Percentiles rank a stretch among this genome's conserved stretches.
phyloP scores from a whole-genome alignment of 2,329 filamentous ascomycete species.

The Ascochyta fabae region DNA sequence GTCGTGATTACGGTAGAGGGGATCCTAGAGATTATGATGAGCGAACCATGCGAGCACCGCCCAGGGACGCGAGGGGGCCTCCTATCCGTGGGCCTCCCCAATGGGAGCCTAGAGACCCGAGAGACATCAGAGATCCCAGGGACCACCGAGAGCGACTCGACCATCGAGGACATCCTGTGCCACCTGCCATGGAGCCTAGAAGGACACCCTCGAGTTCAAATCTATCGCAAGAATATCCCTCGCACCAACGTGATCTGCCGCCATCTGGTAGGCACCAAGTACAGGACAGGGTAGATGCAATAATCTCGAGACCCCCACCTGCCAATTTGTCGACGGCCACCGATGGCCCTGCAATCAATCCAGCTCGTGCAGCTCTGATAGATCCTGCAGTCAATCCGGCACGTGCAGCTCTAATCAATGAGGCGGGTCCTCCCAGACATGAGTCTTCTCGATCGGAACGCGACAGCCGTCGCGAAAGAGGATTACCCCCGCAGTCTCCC shows the following conservation, averaged over 20 bases:
- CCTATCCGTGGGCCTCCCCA: slow-evolving; percentile 28
- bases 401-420: slow-evolving; percentile 52
- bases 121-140: slow-evolving; percentile 37
- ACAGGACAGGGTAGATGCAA: slow-evolving; percentile 31
- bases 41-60: slow-evolving; percentile 41
- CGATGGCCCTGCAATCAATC: slow-evolving; percentile 47
- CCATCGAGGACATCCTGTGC: slow-evolving; percentile 33
- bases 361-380: slow-evolving; percentile 54
- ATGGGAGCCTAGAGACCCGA: slow-evolving; percentile 38
- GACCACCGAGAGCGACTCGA: slow-evolving; percentile 43
- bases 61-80: slow-evolving; percentile 36
- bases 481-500: slow-evolving; percentile 39
- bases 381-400: slow-evolving; percentile 50
- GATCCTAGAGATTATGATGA: slow-evolving; percentile 48
- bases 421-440: slow-evolving; percentile 34
- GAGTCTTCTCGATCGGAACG: slow-evolving; percentile 38
- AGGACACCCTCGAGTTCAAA: slow-evolving; percentile 34
- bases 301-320: slow-evolving; percentile 26
- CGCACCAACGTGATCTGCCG: slow-evolving; percentile 37
- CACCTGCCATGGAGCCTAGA: slow-evolving; percentile 25
- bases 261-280: slow-evolving; percentile 25
- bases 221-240: slow-evolving; percentile 30
- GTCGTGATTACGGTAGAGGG: slow-evolving; percentile 40
- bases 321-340: slow-evolving; percentile 19
- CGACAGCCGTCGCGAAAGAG: slow-evolving; percentile 41